Evolutionary conservation across 352 stramenopile species (phyloP).

Genomic region (Aphanomyces cochlioides): DNA sequence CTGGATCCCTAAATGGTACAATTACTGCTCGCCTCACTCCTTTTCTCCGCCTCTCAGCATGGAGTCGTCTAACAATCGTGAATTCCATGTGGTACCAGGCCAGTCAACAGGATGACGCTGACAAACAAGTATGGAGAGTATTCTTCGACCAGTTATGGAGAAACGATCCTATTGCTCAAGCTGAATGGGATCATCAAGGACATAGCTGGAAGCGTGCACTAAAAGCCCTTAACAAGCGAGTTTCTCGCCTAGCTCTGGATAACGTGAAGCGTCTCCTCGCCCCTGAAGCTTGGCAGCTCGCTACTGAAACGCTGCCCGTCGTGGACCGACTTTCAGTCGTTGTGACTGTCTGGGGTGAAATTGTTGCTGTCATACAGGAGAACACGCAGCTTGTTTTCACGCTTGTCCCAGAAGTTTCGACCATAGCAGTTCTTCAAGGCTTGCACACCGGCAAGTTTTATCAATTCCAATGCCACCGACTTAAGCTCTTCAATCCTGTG

Average conservation of each 20-base stretch:
- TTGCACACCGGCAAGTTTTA: background rate
- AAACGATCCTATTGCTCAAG: background rate
- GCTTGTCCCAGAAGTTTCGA: constrained; percentile 8
- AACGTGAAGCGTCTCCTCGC: constrained; percentile 5
- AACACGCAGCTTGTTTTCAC: constrained; percentile 17
- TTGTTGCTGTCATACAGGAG: background rate
- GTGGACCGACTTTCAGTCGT: constrained; percentile 4
- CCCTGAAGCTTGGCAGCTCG: constrained; percentile 18
- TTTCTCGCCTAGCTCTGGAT: background rate
- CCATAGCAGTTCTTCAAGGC: constrained; percentile 15
- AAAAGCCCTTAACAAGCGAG: background rate
- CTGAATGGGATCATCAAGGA: background rate
- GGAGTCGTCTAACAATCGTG: background rate
- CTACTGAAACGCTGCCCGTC: background rate
- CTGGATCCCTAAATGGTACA: no score
- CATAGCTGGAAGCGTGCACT: no score
- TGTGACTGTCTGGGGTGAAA: background rate
- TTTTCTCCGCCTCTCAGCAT: constrained; percentile 9
- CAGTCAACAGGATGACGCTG: no score
- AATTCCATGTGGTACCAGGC: constrained; percentile 7
- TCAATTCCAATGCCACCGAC: background rate
- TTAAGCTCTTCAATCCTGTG: constrained; percentile 12
- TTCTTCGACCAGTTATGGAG: constrained; percentile 9
- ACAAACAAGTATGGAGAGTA: constrained; percentile 14
- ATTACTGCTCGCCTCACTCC: background rate